These are phyloP conservation scores for Adansonia digitata DNA, from an alignment of 345 rosid species.

Conservation along the genomic window DNA sequence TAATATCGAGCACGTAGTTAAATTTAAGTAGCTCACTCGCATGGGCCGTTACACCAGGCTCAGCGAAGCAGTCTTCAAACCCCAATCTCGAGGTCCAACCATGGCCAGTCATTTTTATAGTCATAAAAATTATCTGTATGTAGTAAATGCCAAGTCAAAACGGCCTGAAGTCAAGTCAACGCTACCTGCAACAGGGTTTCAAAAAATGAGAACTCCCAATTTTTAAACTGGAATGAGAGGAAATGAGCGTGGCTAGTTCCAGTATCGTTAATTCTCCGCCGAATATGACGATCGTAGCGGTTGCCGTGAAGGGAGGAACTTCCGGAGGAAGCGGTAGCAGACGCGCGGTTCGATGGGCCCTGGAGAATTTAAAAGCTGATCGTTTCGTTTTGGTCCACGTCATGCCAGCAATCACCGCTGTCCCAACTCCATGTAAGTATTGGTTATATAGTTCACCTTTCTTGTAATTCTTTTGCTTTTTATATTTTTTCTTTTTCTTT, in stretches of 20 bases:
- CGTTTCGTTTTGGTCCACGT: constrained; percentile 73
- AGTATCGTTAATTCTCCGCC: constrained; percentile 16
- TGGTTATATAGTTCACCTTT: neutral
- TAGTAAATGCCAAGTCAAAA: neutral
- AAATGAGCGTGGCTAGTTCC: neutral
- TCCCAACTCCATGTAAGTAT: constrained; percentile 71
- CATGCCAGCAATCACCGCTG: constrained; percentile 50
- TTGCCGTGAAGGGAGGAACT: constrained; percentile 60
- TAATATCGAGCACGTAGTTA: no score
- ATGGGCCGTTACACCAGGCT: no score
- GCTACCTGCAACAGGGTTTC: neutral
- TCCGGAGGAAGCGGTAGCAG: constrained; percentile 49
- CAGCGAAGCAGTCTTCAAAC: no score
- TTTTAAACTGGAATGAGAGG: neutral
- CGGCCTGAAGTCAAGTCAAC: neutral
- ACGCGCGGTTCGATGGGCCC: constrained; percentile 80
- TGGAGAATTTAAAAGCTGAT: constrained; percentile 45
- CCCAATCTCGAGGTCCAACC: neutral
- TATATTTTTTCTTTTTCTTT: no score
- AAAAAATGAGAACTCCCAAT: neutral
- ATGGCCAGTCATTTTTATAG: no score
- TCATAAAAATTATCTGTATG: no score
- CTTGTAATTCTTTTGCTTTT: neutral
- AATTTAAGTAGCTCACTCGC: no score
- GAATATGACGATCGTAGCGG: constrained; percentile 31